Base-by-base conservation (phyloP, 331 rosid species). In the Malus hybrid region DNA sequence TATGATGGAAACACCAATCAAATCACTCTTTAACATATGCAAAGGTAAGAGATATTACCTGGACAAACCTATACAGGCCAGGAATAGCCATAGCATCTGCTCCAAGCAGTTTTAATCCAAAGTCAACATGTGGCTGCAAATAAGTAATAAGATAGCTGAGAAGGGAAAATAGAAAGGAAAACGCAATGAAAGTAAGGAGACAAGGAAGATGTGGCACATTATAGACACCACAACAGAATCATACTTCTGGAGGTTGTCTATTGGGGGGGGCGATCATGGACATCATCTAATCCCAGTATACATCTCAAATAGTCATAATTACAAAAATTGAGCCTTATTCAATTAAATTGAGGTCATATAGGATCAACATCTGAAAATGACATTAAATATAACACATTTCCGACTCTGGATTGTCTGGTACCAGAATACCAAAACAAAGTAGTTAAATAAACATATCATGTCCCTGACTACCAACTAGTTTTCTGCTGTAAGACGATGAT, bases 91-190 rank as follows among this genome's bases (percentile, higher is more conserved):
- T 93, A 60, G 71, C 93, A 83, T 93, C 98, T 52, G 98, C 97
- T 69, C 98, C 98, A 56, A 93, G 83, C 70, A 93, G 86, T 85
- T 89, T 91, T 62, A 91, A 81, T 78, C 98, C 98, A 77, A 93
- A 93, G 82, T 93, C 98, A 77, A 93, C 93, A 84, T 88, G 97
- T 16, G 98, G 98, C 98, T 93, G 88, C 86, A 86, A 65, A 78
- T 65, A 59, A 56, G 65, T 71, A 81, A 68, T 39, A 55, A 68
- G 60, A 67, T 27, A 27, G 61, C 29, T 32, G 36, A 27, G 44
- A 10, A 72, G 2, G 39, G 54, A 44, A 54, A 65, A 31, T 34
- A 29, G 27, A 10, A 19, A 12, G 46, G 4, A 42, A 65, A 60
- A 50, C 28, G 15, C 4, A 36, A 9, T 9, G 32, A 5, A 19